Base-by-base conservation (phyloP, 495 filamentous ascomycete genomes). In the Penicillium cinerascens region DNA sequence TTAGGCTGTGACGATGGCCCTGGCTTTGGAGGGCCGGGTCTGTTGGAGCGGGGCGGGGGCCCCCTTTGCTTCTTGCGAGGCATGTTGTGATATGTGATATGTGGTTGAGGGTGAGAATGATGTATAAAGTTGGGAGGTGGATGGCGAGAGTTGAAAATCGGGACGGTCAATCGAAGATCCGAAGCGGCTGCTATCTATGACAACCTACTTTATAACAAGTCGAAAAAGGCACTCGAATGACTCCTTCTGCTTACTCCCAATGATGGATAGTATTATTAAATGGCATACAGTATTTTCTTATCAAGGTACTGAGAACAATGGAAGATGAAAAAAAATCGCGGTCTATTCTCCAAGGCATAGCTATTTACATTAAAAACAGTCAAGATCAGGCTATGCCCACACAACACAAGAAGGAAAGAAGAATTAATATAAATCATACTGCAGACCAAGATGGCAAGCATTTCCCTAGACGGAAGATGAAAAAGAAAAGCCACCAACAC, bases 401-500 rank as follows among this genome's bases (percentile, higher is more conserved):
- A 49, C 39, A 11, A 47, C 44, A 51, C 29, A 29, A 52, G 10
- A 41, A 41, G 42, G 45, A 49, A 50, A 29, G 27, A 37, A 51
- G 35, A 43, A 64, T 53, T 49, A 61, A 52, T 58, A 58, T 58
- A 60, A 11, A 59, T 63, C 53, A 55, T 65, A 63, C 51, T 48
- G 50, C 37, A 49, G 29, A 39, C 38, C 51, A 52, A 57, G 35
- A 52, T 44, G 54, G 54, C 42, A 46, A 39, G 29, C 39, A 36
- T 36, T 49, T 37, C 51, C 47, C 41, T 42, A 25, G 55, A 52
- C 46, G 54, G 48, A 49, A 58, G 40, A 52, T 56, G 52, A 42
- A 52, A 33, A 41, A 51, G 58, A 55, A 63, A 59, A 52, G 42
- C 57, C 64, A 66, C 62, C 57, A 61, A 66, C 65, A 67, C 64